Percentiles rank a stretch among this genome's conserved stretches.
Evolutionary conservation across 2,329 filamentous ascomycete species (phyloP).

Genomic region (Alternaria ventricosa): DNA sequence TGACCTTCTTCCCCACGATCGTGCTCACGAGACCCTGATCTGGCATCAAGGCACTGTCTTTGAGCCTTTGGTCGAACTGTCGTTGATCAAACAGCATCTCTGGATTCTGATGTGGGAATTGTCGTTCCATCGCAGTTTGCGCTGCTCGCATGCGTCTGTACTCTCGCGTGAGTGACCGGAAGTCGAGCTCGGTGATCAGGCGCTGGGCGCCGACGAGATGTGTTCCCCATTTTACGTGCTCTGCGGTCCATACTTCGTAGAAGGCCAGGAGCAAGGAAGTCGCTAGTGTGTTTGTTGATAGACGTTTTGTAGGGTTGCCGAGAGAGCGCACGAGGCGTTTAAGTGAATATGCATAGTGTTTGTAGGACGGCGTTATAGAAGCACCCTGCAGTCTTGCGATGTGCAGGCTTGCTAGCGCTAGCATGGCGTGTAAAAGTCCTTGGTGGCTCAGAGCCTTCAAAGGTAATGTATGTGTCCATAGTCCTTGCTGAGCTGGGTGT

Average conservation of each 20-base stretch:
- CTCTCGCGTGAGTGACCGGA: slow-evolving; percentile 72
- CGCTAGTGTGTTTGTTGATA: slow-evolving; percentile 82
- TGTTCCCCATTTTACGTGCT: slow-evolving; percentile 94
- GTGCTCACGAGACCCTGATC: slow-evolving; percentile 63
- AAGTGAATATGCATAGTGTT: slow-evolving; percentile 89
- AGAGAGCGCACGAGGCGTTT: slow-evolving; percentile 80
- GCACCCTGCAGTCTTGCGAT: slow-evolving; percentile 81
- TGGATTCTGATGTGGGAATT: slow-evolving; percentile 39
- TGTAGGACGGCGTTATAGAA: slow-evolving; percentile 79
- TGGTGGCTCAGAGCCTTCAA: slow-evolving; percentile 83
- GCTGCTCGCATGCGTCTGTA: slow-evolving; percentile 70
- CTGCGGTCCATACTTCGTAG: slow-evolving; percentile 93
- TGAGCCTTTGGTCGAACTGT: slow-evolving; percentile 40
- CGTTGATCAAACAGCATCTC: slow-evolving; percentile 41
- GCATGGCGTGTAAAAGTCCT: slow-evolving; percentile 87
- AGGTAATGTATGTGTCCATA: slow-evolving; percentile 77
- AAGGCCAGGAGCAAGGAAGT: slow-evolving; percentile 86
- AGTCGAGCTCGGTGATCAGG: slow-evolving; percentile 82
- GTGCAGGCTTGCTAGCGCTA: slow-evolving; percentile 85
- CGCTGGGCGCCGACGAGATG: slow-evolving; percentile 86
- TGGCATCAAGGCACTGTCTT: slow-evolving; percentile 54
- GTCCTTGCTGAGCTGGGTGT: slow-evolving; percentile 40
- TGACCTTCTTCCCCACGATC: slow-evolving; percentile 63
- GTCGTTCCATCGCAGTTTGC: slow-evolving; percentile 50
- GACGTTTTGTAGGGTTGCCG: slow-evolving; percentile 71